phyloP scores from a whole-genome alignment of 78 protist genomes.

The Corallochytrium limacisporum region DNA sequence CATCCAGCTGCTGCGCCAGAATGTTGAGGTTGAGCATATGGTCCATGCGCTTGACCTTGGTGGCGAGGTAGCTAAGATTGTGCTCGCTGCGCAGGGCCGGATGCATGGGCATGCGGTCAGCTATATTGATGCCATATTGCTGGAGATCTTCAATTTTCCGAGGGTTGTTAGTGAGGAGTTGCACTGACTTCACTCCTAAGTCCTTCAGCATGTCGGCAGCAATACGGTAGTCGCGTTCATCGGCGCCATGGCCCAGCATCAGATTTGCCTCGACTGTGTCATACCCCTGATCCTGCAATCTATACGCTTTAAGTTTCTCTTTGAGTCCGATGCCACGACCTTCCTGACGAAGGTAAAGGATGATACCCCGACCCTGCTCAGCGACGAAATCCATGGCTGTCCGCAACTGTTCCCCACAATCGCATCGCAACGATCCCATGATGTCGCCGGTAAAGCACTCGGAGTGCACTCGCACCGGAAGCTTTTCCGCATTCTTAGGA shows the following conservation, averaged over 20 bases:
- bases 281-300: neutral
- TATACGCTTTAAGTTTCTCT: conserved; percentile 8
- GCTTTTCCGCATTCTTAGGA: neutral
- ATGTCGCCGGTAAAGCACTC: conserved; percentile 42
- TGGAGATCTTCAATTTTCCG: neutral
- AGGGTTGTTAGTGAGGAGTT: conserved; percentile 18
- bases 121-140: neutral
- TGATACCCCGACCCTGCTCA: conserved; percentile 3
- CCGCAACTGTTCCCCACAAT: conserved; percentile 30
- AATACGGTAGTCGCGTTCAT: neutral
- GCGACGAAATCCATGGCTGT: conserved; percentile 1
- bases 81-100: neutral
- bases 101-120: neutral
- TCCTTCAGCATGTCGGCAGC: conserved; percentile 4
- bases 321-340: conserved; percentile 24
- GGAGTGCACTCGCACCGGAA: conserved; percentile 28
- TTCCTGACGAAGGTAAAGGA: conserved; percentile 12
- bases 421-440: conserved; percentile 33
- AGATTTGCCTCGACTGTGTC: conserved; percentile 20
- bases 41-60: conserved; percentile 11
- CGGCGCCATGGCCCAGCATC: conserved; percentile 10
- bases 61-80: neutral
- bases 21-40: neutral
- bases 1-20: too few species aligned
- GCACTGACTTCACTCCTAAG: neutral